Base-by-base conservation (phyloP, 2,329 filamentous ascomycete genomes). In the Calonectria fujianensis region DNA sequence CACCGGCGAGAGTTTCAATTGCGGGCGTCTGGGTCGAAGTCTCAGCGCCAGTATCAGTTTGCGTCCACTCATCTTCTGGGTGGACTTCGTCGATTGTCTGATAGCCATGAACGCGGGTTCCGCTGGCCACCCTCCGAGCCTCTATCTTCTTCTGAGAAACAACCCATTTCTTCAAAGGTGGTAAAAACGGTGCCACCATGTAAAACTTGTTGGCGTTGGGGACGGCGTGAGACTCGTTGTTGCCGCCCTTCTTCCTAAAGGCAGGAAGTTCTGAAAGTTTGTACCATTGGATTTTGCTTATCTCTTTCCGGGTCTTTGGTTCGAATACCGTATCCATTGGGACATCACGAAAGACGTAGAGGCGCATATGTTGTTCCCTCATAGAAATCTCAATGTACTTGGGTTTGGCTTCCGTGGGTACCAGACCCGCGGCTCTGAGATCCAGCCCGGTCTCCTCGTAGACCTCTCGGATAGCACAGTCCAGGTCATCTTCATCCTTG, bases 231-330 rank as follows among this genome's bases (percentile, higher is more conserved):
- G 90, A 89, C 66, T 93, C 90, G 59, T 91, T 89, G 20, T 81
- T 83, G 70, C 91, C 89, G 16, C 87, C 87, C 24, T 88, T 88
- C 82, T 94, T 96, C 83, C 94, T 92, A 80, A 95, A 93, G 0
- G 94, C 95, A 0, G 97, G 96, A 32, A 99, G 90, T 75, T 98
- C 96, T 0, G 94, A 94, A 51, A 99, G 88, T 79, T 93, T 95
- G 86, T 97, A 98, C 97, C 97, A 99, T 83, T 95, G 89, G 74
- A 99, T 98, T 85, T 95, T 97, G 85, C 96, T 98, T 82, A 99
- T 99, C 85, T 99, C 97, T 85, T 98, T 98, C 71, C 97, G 91
- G 8, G 97, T 98, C 79, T 93, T 93, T 5, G 97, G 95, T 84
- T 96, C 94, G 82, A 99, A 99, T 74, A 93, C 85, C 0, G 95